Evolutionary conservation across 768 basidiomycete species (phyloP).

Genomic region (Auriscalpium microsporum): DNA sequence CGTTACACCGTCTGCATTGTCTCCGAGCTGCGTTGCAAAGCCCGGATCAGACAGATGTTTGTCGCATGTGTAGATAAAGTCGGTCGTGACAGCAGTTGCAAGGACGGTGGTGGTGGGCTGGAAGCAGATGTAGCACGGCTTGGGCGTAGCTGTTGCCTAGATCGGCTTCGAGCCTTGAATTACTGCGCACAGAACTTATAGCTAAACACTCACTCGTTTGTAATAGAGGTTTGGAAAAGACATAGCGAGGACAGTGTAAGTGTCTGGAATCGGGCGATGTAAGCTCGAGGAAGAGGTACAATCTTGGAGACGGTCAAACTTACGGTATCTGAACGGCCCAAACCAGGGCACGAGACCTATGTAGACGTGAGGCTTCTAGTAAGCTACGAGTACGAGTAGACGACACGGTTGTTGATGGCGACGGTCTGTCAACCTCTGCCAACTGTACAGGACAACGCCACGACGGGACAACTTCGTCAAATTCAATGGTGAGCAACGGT

Average conservation of each 20-base stretch:
- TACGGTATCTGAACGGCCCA: no score
- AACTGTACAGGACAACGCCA: not conserved
- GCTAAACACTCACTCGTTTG: conserved; percentile 57
- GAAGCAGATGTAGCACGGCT: conserved; percentile 71
- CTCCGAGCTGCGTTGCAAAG: conserved; percentile 52
- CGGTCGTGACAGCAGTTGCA: conserved; percentile 72
- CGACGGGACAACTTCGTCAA: not conserved
- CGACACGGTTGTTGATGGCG: not conserved
- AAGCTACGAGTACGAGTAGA: not conserved
- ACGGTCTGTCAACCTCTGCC: no score
- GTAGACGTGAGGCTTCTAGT: not conserved
- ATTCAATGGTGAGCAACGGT: no score
- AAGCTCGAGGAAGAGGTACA: no score
- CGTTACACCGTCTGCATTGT: conserved; percentile 26
- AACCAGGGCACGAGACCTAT: not conserved
- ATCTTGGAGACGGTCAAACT: no score
- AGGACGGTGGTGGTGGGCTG: conserved; percentile 79
- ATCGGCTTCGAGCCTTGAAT: conserved; percentile 1
- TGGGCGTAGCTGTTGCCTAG: conserved; percentile 71
- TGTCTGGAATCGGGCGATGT: no score
- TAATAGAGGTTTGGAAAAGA: conserved; percentile 82
- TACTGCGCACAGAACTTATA: not conserved
- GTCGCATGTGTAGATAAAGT: conserved; percentile 82
- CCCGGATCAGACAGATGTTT: conserved; percentile 73
- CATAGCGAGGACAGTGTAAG: conserved; percentile 31